Evolutionary conservation across 768 basidiomycete species (phyloP), one percentile per base, ranked within the genome.

Genomic region (Lactarius psammicola): DNA sequence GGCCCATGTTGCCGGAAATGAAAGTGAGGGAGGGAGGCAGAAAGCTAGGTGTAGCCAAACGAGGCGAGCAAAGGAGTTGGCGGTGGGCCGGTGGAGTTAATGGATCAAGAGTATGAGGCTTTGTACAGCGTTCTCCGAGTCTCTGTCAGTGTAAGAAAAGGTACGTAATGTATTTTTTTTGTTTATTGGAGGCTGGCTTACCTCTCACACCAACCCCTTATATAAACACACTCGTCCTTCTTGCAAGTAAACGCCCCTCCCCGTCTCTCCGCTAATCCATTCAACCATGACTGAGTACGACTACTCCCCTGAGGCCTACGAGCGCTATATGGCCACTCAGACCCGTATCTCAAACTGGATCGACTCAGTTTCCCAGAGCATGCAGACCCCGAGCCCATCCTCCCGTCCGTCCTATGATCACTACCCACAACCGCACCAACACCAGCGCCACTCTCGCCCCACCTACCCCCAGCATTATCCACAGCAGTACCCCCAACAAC

Each of bases 281-380:
- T 23, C 60, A 44, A 68, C 53, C 49, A 85, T 85, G 84, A 85
- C 84, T 33, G 84, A 85, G 73, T 85, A 85, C 80, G 84, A 85
- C 75, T 85, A 78, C 73, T 85, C 84, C 60, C 83, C 83, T 23
- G 83, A 81, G 70, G 84, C 83, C 33, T 76, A 79, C 69, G 78
- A 84, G 60, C 79, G 77, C 11, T 76, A 81, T 71, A 34, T 81
- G 60, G 77, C 75, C 31, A 83, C 80, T n/a, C 83, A 82, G 72
- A 33, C 75, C 64, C 78, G 81, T 65, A 81, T 85, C 18, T 76
- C 80, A 0, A 76, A 79, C 68, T 86, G 85, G 85, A 81, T 84
- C 18, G 66, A 77, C 69, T 71, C 13, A 1, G 66, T 67, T 20
- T 46, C 66, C 15, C 63, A 81, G 26, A 85, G 83, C 18, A 69